Conservation (phyloP, 2,329 filamentous ascomycete genomes). For the Tricladium varicosporioides region DNA sequence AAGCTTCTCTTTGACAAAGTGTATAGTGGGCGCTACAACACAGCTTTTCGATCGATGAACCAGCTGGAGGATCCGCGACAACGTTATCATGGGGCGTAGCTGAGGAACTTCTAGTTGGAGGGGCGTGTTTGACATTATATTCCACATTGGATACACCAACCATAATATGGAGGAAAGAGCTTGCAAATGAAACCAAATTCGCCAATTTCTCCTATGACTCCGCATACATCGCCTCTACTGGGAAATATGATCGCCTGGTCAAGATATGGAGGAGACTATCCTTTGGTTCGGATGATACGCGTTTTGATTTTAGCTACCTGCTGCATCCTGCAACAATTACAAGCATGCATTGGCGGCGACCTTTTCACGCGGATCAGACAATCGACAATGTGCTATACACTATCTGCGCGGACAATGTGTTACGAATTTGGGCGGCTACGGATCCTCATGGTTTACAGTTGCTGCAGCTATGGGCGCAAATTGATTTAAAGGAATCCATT, state of each 20-base stretch:
- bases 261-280: conserved; percentile 91
- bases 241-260: conserved; percentile 74
- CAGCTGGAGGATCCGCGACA: conserved; percentile 40
- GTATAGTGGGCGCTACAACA: conserved; percentile 63
- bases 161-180: conserved; percentile 69
- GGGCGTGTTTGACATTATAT: conserved; percentile 68
- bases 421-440: conserved; percentile 80
- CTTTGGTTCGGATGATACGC: conserved; percentile 77
- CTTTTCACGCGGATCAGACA: conserved; percentile 72
- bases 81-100: conserved; percentile 83
- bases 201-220: conserved; percentile 85
- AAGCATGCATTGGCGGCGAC: conserved; percentile 79
- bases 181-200: conserved; percentile 72
- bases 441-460: conserved; percentile 70
- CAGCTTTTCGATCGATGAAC: conserved; percentile 49
- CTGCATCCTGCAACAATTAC: conserved; percentile 81
- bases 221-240: conserved; percentile 78
- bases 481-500: conserved; percentile 74
- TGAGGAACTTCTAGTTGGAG: conserved; percentile 81
- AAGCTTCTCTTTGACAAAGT: conserved; percentile 20
- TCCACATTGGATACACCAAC: conserved; percentile 46
- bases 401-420: conserved; percentile 73
- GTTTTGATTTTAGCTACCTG: conserved; percentile 89
- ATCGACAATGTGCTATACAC: conserved; percentile 89
- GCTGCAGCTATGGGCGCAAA: conserved; percentile 74